Evolutionary conservation across 441 rosid genomes (phyloP).

Genomic region (Daphne laureola): DNA sequence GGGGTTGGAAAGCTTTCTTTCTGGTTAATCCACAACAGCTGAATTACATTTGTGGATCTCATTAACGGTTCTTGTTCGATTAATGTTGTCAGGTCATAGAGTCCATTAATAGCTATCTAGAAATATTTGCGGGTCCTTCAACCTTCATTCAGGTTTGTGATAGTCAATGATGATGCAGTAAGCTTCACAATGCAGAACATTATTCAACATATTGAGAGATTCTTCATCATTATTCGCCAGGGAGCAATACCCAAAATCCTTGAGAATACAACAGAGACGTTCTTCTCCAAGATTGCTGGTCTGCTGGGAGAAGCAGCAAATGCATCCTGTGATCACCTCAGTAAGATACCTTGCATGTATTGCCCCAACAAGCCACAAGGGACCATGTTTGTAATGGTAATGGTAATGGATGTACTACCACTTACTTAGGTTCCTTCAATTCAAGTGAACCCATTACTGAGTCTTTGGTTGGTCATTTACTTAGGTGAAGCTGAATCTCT

Average conservation of each 20-base stretch:
- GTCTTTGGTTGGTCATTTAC: too few species aligned
- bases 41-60: too few species aligned
- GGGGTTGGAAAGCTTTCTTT: slow-evolving; percentile 20
- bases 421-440: slow-evolving; percentile 7
- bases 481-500: slow-evolving; percentile 41
- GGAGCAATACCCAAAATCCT: slow-evolving; percentile 65
- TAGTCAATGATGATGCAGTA: too few species aligned
- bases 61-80: neutral
- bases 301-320: slow-evolving; percentile 42
- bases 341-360: slow-evolving; percentile 48
- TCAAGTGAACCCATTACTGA: neutral
- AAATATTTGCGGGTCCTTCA: slow-evolving; percentile 40
- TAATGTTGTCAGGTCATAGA: slow-evolving; percentile 27
- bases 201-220: neutral
- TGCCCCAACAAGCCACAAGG: slow-evolving; percentile 58
- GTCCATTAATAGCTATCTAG: slow-evolving; percentile 31
- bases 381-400: slow-evolving; percentile 46
- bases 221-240: slow-evolving; percentile 16
- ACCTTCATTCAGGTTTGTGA: slow-evolving; percentile 53
- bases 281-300: slow-evolving; percentile 35
- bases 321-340: slow-evolving; percentile 32
- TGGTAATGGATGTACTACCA: slow-evolving; percentile 10
- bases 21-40: too few species aligned
- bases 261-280: slow-evolving; percentile 44
- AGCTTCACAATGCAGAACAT: neutral